phyloP scores from a whole-genome alignment of 768 basidiomycete species.

The Lyophyllum decastes region DNA sequence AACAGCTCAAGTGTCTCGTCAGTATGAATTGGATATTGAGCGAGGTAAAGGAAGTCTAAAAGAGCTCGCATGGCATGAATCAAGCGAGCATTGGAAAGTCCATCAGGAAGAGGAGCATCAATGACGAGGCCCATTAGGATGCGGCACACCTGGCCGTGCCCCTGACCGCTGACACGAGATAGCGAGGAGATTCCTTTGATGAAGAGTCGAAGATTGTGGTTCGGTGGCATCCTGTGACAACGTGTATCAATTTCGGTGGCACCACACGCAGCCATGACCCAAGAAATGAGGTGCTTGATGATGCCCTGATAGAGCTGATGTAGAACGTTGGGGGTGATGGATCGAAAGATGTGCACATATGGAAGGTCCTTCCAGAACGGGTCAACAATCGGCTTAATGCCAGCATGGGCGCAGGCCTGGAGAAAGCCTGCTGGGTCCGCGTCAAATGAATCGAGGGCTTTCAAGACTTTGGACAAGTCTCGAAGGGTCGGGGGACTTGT shows the following conservation, averaged over 20 bases:
- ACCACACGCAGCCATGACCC: conserved; percentile 26
- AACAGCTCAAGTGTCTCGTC: conserved; percentile 28
- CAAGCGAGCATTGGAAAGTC: conserved; percentile 11
- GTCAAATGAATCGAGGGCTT: not conserved
- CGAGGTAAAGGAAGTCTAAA: conserved; percentile 40
- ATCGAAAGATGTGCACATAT: conserved; percentile 24
- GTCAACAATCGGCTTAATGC: conserved; percentile 25
- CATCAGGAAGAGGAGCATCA: conserved; percentile 18
- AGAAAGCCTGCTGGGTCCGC: not conserved
- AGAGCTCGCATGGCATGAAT: conserved; percentile 28
- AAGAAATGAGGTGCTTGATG: conserved; percentile 32
- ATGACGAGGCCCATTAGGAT: conserved; percentile 32
- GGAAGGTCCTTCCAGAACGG: conserved; percentile 29
- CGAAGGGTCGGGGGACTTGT: conserved; percentile 9
- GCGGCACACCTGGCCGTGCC: conserved; percentile 33
- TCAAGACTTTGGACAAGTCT: not conserved
- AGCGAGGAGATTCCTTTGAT: conserved; percentile 35
- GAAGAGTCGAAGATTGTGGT: conserved; percentile 34
- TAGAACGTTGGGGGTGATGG: conserved; percentile 31
- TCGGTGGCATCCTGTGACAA: conserved; percentile 31
- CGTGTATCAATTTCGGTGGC: conserved; percentile 36
- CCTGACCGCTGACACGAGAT: conserved; percentile 32
- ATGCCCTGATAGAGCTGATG: conserved; percentile 37
- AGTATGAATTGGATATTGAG: conserved; percentile 34
- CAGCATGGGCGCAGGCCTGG: conserved; percentile 21